phyloP scores from a whole-genome alignment of 2,329 filamentous ascomycete genomes.

The Penicillium sp. region DNA sequence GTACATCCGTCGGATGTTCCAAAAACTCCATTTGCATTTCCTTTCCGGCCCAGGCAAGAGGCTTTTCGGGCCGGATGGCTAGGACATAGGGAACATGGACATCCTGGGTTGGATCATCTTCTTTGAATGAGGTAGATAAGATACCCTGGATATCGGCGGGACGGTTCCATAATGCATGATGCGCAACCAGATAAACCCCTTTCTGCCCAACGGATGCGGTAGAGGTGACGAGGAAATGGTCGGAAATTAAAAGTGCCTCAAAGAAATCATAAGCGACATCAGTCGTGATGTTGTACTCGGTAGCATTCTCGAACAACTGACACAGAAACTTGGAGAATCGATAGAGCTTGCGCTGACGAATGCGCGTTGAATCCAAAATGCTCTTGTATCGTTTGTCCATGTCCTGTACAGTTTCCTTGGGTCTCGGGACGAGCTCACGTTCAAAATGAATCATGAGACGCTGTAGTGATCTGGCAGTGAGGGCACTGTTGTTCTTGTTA shows the following conservation, averaged over 20 bases:
- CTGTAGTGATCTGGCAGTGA: slow-evolving; percentile 89
- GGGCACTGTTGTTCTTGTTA: slow-evolving; percentile 54
- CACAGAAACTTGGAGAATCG: slow-evolving; percentile 89
- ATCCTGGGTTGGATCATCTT: slow-evolving; percentile 69
- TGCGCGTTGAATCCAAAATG: slow-evolving; percentile 90
- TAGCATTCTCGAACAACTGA: slow-evolving; percentile 93
- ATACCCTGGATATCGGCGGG: slow-evolving; percentile 82
- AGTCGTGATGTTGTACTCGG: slow-evolving; percentile 81
- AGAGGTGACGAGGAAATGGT: slow-evolving; percentile 83
- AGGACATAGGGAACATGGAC: slow-evolving; percentile 76
- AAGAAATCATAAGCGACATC: slow-evolving; percentile 74
- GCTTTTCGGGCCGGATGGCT: slow-evolving; percentile 77
- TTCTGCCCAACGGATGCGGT: slow-evolving; percentile 65
- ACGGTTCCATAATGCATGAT: slow-evolving; percentile 71
- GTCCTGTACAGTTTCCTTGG: slow-evolving; percentile 77
- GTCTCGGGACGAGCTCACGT: slow-evolving; percentile 78
- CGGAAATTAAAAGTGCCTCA: slow-evolving; percentile 74
- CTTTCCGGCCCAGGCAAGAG: slow-evolving; percentile 77
- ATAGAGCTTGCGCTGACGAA: slow-evolving; percentile 93
- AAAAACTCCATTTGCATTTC: slow-evolving; percentile 69
- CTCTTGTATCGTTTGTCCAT: slow-evolving; percentile 98
- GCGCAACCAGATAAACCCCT: slow-evolving; percentile 80
- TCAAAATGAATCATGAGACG: slow-evolving; percentile 90
- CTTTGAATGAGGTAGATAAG: slow-evolving; percentile 74
- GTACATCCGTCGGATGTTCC: slow-evolving; percentile 79